Evolutionary conservation across 2,329 filamentous ascomycete species (phyloP), one percentile per base, ranked within the genome.

Genomic region (Pestalotiopsis sp.): DNA sequence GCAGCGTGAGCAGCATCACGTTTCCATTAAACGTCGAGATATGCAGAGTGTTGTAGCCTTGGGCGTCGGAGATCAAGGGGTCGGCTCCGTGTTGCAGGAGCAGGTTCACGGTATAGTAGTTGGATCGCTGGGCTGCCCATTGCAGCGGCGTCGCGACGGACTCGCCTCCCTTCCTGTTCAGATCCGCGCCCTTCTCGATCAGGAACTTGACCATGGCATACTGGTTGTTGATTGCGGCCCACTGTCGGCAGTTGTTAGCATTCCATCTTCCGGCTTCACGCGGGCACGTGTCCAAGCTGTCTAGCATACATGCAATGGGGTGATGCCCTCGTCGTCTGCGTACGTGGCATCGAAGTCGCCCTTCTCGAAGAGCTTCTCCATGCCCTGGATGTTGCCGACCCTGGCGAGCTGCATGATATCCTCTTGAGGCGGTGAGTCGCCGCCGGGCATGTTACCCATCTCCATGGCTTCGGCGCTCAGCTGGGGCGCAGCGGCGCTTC

Each of bases 211-310:
- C 98, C 85, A 98, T 94, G 73, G 93, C 93, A 83, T 95, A 97
- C 80, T 98, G 96, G 78, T 98, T 98, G 84, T 99, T 99, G 80
- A 99, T 98, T 49, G 97, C 94, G 61, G 96, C 96, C 96, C 96
- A 99, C 94, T 99, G 78, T 66, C 73, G 13, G 2, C 36, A 36
- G n/a, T 27, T 40, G 45, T 69, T 56, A 66, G 66, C 31, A 36
- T 36, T 36, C 31, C 31, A 9, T 36, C 38, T 20, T 63, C 23
- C 65, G 13, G 17, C 13, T 59, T 31, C 17, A 58, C 27, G 62
- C 13, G 64, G 23, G 20, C 23, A 59, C 45, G 20, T 25, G 12
- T 38, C 23, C 59, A 41, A 12, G 64, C 17, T 68, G 69, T 52
- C 4, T 68, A 71, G 84, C 88, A 75, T 87, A 98, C 95, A 86